Base-by-base conservation (phyloP, 1,139 yeast species). In the Suhomyces anneliseae region DNA sequence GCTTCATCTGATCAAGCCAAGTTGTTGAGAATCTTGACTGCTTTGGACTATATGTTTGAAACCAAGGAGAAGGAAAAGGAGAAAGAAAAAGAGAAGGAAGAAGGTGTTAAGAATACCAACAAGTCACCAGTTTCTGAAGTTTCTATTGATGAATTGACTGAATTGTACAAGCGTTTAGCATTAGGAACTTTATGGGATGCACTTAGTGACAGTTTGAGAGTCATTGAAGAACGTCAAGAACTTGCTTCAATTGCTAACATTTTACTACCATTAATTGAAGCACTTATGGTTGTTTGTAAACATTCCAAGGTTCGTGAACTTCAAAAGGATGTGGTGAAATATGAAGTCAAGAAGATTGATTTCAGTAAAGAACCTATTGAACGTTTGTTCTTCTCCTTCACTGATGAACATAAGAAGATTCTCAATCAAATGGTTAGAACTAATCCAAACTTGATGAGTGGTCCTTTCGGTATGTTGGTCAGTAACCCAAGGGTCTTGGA, bases 371-470 rank as follows among this genome's bases (percentile, higher is more conserved):
- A 87, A 55, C 90, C 93, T 4, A 81, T 89, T 53, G 96, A 88
- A 58, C 81, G 83, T 40, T 67, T 90, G 48, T 90, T 93, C 69
- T 88, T 87, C 62, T 79, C 90, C 2, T 92, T 93, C 60, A 92
- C 98, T 0, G 96, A 90, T 55, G 87, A 88, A 54, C 97, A 93
- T 62, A 87, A 90, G 60, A 88, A 87, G 72, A 82, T 90, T 42
- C 74, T 95, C 60, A 95, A 95, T 62, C 93, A 87, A 62, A 89
- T 95, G 95, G 93, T 95, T 15, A 78, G 97, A 54, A 78, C 86
- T 34, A 92, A 90, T 67, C 96, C 98, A 1, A 89, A 90, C 58
- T 76, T 95, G 55, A 90, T 93, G 97, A 87, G 93, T 65, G 99
- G 99, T 0, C 96, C 98, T 8, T 90, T 95, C 65, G 83, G 97